A percentile compares a stretch with the other conserved stretches of the same genome.
phyloP scores from a whole-genome alignment of 2,329 filamentous ascomycete genomes.

The Phyllachora maydis region DNA sequence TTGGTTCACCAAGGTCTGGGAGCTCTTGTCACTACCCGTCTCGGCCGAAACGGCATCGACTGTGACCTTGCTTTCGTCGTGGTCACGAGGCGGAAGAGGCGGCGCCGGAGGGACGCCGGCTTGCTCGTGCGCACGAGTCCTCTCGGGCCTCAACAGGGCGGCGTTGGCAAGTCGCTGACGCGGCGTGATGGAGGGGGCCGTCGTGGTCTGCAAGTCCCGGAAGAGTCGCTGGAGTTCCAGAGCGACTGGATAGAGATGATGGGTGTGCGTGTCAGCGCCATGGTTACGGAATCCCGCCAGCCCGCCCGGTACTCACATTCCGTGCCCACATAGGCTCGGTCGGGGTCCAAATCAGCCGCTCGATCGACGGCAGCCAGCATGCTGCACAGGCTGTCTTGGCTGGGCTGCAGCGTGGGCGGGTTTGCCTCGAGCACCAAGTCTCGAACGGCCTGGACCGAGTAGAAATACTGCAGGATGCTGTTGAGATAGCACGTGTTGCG shows the following conservation, averaged over 20 bases:
- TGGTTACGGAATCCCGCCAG: too few relatives aligned
- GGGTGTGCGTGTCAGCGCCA: too few relatives aligned
- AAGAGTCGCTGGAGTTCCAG: constrained; percentile 54
- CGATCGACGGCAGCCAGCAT: constrained; percentile 47
- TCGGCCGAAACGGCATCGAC: constrained; percentile 13
- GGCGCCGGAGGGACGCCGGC: too few relatives aligned
- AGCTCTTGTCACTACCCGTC: constrained; percentile 24
- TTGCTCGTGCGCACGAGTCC: constrained; percentile 7
- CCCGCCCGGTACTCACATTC: too few relatives aligned
- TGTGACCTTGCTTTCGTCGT: constrained; percentile 6
- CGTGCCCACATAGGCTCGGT: constrained; percentile 18
- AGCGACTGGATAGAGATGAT: too few relatives aligned
- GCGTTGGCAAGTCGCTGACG: constrained; percentile 61
- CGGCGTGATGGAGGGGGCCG: constrained; percentile 42
- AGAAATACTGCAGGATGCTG: constrained; percentile 88
- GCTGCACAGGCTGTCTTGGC: constrained; percentile 40
- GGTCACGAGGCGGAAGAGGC: constrained; percentile 19
- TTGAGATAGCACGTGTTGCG: constrained; percentile 98
- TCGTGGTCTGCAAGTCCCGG: constrained; percentile 42
- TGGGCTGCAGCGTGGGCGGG: constrained; percentile 46
- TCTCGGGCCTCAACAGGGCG: constrained; percentile 31
- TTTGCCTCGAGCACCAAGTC: constrained; percentile 69
- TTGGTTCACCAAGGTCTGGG: constrained; percentile 27
- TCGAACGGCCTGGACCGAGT: constrained; percentile 65
- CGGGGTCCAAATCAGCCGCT: constrained; percentile 19